A percentile compares a stretch with the other conserved stretches of the same genome.
Evolutionary conservation across 805 yeast genomes (phyloP).

Genomic region (Suhomyces sp.): DNA sequence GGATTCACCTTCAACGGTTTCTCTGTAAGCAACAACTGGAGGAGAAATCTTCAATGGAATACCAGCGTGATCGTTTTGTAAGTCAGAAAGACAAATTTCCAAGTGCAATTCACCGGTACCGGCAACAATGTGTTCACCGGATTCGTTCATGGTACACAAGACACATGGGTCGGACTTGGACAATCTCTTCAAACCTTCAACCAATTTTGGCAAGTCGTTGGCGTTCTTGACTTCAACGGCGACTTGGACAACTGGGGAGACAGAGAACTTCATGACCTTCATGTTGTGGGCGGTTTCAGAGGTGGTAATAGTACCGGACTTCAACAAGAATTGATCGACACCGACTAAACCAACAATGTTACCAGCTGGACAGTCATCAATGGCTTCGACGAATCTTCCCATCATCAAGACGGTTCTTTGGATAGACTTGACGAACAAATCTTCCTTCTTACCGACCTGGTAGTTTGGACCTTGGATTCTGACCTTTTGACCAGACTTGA

Average conservation of each 20-base stretch:
- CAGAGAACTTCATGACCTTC: slow-evolving; percentile 99
- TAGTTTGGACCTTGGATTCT: slow-evolving; percentile 99
- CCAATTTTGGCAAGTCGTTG: slow-evolving; percentile 98
- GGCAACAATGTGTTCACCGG: slow-evolving; percentile 99
- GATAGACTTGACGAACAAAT: slow-evolving; percentile 91
- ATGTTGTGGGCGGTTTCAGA: slow-evolving; percentile 96
- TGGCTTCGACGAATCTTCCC: slow-evolving; percentile 98
- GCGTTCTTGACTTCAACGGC: slow-evolving; percentile 99
- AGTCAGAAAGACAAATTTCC: slow-evolving; percentile 95
- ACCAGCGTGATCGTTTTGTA: slow-evolving; percentile 99
- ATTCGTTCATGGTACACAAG: slow-evolving; percentile 75
- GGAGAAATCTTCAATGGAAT: slow-evolving; percentile 96
- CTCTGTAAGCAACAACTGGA: slow-evolving; percentile 98
- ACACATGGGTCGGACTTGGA: slow-evolving; percentile 99
- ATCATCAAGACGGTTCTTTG: slow-evolving; percentile 99
- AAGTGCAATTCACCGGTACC: slow-evolving; percentile 99
- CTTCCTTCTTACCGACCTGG: slow-evolving; percentile 97
- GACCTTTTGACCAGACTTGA: slow-evolving; percentile 97
- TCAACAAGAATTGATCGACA: slow-evolving; percentile 98
- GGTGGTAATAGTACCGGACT: slow-evolving; percentile 99
- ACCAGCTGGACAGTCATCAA: slow-evolving; percentile 99
- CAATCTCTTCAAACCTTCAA: slow-evolving; percentile 99
- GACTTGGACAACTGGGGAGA: slow-evolving; percentile 98
- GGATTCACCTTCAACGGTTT: slow-evolving; percentile 92
- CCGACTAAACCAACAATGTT: slow-evolving; percentile 99